Conservation (phyloP, 805 yeast genomes). For the Torulaspora delbrueckii region DNA sequence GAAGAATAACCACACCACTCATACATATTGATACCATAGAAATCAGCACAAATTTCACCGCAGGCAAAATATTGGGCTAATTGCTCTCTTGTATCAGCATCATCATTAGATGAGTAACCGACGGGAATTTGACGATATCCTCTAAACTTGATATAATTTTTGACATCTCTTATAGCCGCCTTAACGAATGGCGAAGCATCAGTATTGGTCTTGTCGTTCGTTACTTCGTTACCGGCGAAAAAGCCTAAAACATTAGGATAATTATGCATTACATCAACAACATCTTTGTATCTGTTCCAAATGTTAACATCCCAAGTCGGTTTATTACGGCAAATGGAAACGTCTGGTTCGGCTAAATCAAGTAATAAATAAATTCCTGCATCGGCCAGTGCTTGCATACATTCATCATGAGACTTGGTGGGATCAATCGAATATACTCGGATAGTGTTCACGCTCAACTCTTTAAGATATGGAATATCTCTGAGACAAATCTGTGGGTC, state of each 20-base stretch:
- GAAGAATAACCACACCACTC: slow-evolving; percentile 79
- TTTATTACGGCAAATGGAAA: slow-evolving; percentile 67
- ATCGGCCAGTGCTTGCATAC: slow-evolving; percentile 68
- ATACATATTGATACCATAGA: slow-evolving; percentile 82
- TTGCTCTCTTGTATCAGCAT: slow-evolving; percentile 66
- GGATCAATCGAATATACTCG: slow-evolving; percentile 87
- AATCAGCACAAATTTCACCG: slow-evolving; percentile 71
- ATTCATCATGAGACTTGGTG: slow-evolving; percentile 60
- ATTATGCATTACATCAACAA: slow-evolving; percentile 71
- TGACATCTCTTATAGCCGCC: slow-evolving; percentile 91
- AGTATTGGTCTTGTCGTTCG: slow-evolving; percentile 77
- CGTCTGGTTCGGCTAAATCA: slow-evolving; percentile 81
- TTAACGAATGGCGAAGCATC: slow-evolving; percentile 91
- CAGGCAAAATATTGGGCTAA: slow-evolving; percentile 85
- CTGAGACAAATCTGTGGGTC: slow-evolving; percentile 65
- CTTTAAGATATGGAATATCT: slow-evolving; percentile 71
- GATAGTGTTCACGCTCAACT: slow-evolving; percentile 68
- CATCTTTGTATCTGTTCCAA: slow-evolving; percentile 71
- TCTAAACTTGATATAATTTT: slow-evolving; percentile 59
- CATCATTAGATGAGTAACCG: slow-evolving; percentile 92
- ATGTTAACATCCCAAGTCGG: slow-evolving; percentile 76
- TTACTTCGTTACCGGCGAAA: slow-evolving; percentile 97
- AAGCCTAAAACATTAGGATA: slow-evolving; percentile 85
- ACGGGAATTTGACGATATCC: slow-evolving; percentile 77
- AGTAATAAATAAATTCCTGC: slow-evolving; percentile 91